A percentile compares a stretch with the other conserved stretches of the same genome.
phyloP scores from a whole-genome alignment of 2,329 filamentous ascomycete species.

The Trichoderma sp. region DNA sequence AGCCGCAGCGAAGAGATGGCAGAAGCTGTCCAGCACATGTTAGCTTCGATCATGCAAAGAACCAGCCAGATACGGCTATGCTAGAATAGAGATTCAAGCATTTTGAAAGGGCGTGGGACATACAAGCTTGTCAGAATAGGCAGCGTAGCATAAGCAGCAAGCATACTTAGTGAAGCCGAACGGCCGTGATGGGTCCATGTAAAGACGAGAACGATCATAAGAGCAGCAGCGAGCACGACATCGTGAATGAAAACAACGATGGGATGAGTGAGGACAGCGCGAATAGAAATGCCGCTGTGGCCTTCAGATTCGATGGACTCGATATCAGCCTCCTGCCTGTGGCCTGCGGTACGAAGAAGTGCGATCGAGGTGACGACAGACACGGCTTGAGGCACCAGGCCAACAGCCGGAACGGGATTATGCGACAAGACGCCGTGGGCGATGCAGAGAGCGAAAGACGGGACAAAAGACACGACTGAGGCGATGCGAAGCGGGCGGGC shows the following conservation, averaged over 20 bases:
- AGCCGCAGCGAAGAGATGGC: constrained; percentile 38
- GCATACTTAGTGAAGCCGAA: constrained; percentile 36
- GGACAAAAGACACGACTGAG: constrained; percentile 37
- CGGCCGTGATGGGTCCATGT: constrained; percentile 36
- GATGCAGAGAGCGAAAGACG: constrained; percentile 40
- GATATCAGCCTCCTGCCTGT: constrained; percentile 9
- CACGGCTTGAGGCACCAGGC: constrained; percentile 39
- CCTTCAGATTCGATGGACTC: background rate
- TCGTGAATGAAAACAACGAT: constrained; percentile 40
- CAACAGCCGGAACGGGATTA: constrained; percentile 37
- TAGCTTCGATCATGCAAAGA: background rate
- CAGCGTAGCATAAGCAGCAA: constrained; percentile 43
- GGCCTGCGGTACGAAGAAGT: constrained; percentile 24
- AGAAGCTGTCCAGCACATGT: constrained; percentile 28
- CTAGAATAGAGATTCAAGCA: background rate
- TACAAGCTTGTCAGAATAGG: constrained; percentile 43
- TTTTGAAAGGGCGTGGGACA: constrained; percentile 15
- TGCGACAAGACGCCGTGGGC: constrained; percentile 37
- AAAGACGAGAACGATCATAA: constrained; percentile 41
- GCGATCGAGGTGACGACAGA: constrained; percentile 32
- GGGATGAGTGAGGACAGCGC: constrained; percentile 28
- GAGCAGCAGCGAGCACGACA: constrained; percentile 34
- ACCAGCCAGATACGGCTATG: background rate
- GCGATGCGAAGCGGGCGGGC: constrained; percentile 34
- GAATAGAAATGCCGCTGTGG: constrained; percentile 2